Conservation (phyloP, 305 asterid species). For the Fraxinus floribunda region DNA sequence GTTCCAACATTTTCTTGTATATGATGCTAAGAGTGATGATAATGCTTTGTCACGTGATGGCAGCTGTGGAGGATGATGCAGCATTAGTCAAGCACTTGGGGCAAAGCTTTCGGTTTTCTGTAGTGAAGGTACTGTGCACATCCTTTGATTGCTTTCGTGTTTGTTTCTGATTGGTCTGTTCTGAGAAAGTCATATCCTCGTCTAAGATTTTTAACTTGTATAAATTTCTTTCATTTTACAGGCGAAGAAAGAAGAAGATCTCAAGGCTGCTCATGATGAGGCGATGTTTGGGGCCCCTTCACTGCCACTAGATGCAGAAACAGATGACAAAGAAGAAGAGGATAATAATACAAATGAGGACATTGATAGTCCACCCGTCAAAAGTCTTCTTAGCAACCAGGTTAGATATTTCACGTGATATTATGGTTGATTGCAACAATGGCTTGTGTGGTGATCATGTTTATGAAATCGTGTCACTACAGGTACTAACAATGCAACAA, state of each 20-base stretch:
- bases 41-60: slow-evolving; percentile 16
- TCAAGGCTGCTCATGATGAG: slow-evolving; percentile 76
- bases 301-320: slow-evolving; percentile 35
- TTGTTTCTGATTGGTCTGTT: neutral
- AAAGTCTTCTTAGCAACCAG: slow-evolving; percentile 71
- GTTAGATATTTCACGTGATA: slow-evolving; percentile 31
- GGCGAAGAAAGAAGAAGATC: slow-evolving; percentile 66
- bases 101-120: slow-evolving; percentile 83
- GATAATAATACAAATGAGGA: slow-evolving; percentile 22
- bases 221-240: slow-evolving; percentile 20
- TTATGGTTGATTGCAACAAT: neutral
- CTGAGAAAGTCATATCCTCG: neutral
- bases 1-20: neutral
- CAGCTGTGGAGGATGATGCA: slow-evolving; percentile 80
- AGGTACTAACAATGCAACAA: slow-evolving; percentile 59
- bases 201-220: neutral
- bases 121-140: slow-evolving; percentile 51
- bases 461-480: slow-evolving; percentile 15
- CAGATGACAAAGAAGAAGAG: slow-evolving; percentile 39
- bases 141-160: slow-evolving; percentile 1
- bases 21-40: neutral
- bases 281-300: slow-evolving; percentile 82
- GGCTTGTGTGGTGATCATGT: neutral
- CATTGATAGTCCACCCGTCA: slow-evolving; percentile 30
- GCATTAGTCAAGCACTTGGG: slow-evolving; percentile 72